Percentiles rank a stretch among this genome's conserved stretches.
These are phyloP conservation scores for Strombidium stylifer DNA, from an alignment of 73 alveolate genomes.

Conservation along the genomic window DNA sequence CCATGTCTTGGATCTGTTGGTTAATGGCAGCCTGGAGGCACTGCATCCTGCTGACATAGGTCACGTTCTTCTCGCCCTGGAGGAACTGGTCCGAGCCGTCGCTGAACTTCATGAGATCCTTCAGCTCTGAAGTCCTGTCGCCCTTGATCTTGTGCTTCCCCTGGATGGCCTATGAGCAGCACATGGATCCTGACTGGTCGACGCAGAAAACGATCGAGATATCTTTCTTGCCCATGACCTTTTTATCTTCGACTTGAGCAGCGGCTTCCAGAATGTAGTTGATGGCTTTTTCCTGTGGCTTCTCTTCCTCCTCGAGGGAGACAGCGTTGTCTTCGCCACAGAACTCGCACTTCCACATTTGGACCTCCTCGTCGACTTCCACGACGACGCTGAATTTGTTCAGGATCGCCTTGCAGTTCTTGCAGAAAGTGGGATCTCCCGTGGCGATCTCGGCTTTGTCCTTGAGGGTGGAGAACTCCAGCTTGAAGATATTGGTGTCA, in stretches of 20 bases:
- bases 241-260: conserved; percentile 25
- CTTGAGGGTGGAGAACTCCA: conserved; percentile 42
- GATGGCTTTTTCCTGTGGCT: conserved; percentile 54
- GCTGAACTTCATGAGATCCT: conserved; percentile 47
- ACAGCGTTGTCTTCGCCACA: conserved; percentile 46
- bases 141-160: conserved; percentile 69
- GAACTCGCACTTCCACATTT: conserved; percentile 73
- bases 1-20: conserved; percentile 61
- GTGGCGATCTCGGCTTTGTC: conserved; percentile 61
- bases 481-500: conserved; percentile 70
- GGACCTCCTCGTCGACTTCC: not conserved
- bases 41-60: conserved; percentile 85
- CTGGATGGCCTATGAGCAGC: conserved; percentile 68
- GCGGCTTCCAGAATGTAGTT: conserved; percentile 56
- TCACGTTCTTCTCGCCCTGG: conserved; percentile 59
- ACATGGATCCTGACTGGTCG: conserved; percentile 94
- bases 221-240: conserved; percentile 22
- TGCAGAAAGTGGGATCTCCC: conserved; percentile 81
- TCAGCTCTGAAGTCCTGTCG: conserved; percentile 49
- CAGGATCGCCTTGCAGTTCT: conserved; percentile 68
- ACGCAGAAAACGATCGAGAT: conserved; percentile 73
- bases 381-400: conserved; percentile 33
- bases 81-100: conserved; percentile 62
- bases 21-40: conserved; percentile 92
- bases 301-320: conserved; percentile 57